Evolutionary conservation across 1,284 basidiomycete species (phyloP).

Genomic region (Butyriboletus appendiculatus): DNA sequence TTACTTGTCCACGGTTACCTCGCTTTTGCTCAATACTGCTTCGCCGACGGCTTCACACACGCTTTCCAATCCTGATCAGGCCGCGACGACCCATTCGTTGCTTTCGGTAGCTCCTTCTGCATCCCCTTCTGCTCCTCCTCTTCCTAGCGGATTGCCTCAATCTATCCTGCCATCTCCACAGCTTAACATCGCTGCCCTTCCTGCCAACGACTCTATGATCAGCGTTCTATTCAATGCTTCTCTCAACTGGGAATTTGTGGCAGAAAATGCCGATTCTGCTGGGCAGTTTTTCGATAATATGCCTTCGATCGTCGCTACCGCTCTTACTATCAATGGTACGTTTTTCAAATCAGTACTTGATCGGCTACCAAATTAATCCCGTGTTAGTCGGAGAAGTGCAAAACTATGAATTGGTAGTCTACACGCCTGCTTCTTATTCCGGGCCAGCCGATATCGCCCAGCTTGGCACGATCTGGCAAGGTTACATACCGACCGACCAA

Average conservation of each 20-base stretch:
- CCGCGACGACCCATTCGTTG: slow-evolving; percentile 43
- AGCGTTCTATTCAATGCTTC: slow-evolving; percentile 56
- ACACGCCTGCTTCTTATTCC: slow-evolving; percentile 53
- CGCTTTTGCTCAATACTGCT: slow-evolving; percentile 43
- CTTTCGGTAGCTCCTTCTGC: slow-evolving; percentile 27
- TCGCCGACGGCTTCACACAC: slow-evolving; percentile 34
- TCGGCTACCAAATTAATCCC: slow-evolving; percentile 3
- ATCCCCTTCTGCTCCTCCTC: slow-evolving; percentile 39
- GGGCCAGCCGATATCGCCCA: slow-evolving; percentile 43
- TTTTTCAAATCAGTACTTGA: slow-evolving; percentile 17
- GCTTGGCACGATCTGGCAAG: slow-evolving; percentile 62
- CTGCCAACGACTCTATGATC: slow-evolving; percentile 48
- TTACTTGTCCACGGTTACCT: slow-evolving; percentile 43
- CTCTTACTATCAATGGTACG: slow-evolving; percentile 51
- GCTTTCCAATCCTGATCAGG: slow-evolving; percentile 52
- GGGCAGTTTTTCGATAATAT: slow-evolving; percentile 66
- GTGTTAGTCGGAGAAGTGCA: slow-evolving; percentile 42
- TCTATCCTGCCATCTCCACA: slow-evolving; percentile 54
- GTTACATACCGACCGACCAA: slow-evolving; percentile 52
- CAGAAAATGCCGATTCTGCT: slow-evolving; percentile 44
- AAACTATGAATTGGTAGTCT: slow-evolving; percentile 62
- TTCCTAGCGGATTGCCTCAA: slow-evolving; percentile 61
- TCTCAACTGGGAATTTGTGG: slow-evolving; percentile 68
- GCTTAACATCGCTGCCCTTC: slow-evolving; percentile 31
- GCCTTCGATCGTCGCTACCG: slow-evolving; percentile 50